A percentile compares a stretch with the other conserved stretches of the same genome.
Conservation (phyloP, 1,139 yeast genomes). For the Yarrowia galli region DNA sequence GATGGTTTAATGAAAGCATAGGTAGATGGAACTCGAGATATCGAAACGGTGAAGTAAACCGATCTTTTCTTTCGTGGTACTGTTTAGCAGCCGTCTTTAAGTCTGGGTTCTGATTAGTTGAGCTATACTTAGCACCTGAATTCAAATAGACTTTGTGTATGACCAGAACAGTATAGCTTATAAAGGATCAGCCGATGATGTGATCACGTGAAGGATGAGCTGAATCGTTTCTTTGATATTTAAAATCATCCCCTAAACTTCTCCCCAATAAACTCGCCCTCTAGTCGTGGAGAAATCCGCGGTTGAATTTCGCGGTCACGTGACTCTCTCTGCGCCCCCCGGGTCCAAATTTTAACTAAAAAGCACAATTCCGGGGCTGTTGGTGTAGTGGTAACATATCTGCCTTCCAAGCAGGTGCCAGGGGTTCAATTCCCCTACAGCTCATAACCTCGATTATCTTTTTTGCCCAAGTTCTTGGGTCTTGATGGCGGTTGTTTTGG, state of each 20-base stretch:
- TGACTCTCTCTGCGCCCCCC: not conserved
- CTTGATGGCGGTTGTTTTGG: no score
- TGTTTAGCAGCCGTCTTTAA: no score
- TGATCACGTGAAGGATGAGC: not conserved
- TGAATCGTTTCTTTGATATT: no score
- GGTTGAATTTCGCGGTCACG: not conserved
- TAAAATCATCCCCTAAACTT: no score
- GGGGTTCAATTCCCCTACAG: slow-evolving; percentile 36
- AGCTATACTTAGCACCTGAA: no score
- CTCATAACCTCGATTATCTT: not conserved
- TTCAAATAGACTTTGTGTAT: no score
- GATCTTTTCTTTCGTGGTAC: no score
- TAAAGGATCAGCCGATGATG: not conserved
- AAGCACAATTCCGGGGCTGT: slow-evolving; percentile 12
- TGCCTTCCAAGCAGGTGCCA: slow-evolving; percentile 38
- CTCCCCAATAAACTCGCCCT: not conserved
- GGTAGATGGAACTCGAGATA: no score
- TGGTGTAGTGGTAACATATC: slow-evolving; percentile 37
- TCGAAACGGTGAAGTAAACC: no score
- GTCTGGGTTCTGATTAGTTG: no score
- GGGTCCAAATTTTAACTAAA: not conserved
- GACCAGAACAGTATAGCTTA: no score
- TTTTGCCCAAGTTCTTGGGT: not conserved
- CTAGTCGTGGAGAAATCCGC: not conserved
- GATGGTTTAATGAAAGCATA: no score